These are phyloP conservation scores for Dioscorea cayenensis DNA, from an alignment of 116 monocot genomes.

Conservation along the genomic window DNA sequence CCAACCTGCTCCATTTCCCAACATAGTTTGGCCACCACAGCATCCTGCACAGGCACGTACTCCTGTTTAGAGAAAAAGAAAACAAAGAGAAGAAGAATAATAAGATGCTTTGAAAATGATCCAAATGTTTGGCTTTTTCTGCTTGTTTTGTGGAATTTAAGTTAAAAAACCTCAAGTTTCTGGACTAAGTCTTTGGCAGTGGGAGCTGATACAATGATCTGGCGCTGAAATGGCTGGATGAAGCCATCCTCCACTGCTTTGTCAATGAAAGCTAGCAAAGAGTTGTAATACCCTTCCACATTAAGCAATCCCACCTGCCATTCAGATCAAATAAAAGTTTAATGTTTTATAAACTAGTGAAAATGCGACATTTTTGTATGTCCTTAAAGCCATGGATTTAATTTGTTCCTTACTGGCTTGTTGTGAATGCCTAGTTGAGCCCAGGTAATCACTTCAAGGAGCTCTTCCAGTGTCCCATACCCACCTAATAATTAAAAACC, in stretches of 20 bases:
- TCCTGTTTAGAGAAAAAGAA: constrained; percentile 18
- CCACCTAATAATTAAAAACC: constrained; percentile 24
- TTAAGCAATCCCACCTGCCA: constrained; percentile 57
- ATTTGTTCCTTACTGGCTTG: constrained; percentile 33
- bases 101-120: not conserved
- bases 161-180: constrained; percentile 44
- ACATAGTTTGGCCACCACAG: constrained; percentile 27
- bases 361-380: not conserved
- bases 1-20: constrained; percentile 54
- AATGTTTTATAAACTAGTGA: not conserved
- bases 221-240: constrained; percentile 56
- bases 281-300: constrained; percentile 65
- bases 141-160: not conserved
- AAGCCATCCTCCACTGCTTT: constrained; percentile 59
- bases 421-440: constrained; percentile 67
- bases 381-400: not conserved
- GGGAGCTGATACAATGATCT: constrained; percentile 45
- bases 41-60: constrained; percentile 34
- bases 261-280: constrained; percentile 52
- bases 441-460: constrained; percentile 50
- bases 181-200: constrained; percentile 49
- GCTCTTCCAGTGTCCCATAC: constrained; percentile 60
- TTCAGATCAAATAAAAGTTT: not conserved
- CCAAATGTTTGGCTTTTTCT: no score
- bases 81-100: not conserved